Percentiles rank a stretch among this genome's conserved stretches.
These are phyloP conservation scores for Talaromyces albobiverticillius DNA, from an alignment of 2,329 filamentous ascomycete species.

Conservation along the genomic window DNA sequence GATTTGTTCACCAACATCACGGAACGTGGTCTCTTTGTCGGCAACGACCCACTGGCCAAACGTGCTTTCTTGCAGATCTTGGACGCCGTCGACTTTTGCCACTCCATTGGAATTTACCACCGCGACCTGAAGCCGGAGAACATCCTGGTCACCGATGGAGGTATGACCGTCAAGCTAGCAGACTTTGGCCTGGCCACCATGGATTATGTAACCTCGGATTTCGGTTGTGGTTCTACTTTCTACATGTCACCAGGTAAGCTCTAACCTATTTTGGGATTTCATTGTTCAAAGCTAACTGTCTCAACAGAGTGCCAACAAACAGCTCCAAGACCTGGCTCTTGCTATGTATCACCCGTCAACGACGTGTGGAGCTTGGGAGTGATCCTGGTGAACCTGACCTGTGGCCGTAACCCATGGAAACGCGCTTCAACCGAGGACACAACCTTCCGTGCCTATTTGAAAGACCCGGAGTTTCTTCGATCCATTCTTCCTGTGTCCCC, in stretches of 20 bases:
- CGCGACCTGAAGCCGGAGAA: constrained; percentile 98
- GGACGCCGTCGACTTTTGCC: constrained; percentile 95
- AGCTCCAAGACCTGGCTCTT: constrained; percentile 65
- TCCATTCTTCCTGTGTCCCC: constrained; percentile 88
- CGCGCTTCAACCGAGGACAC: constrained; percentile 89
- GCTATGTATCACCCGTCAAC: constrained; percentile 89
- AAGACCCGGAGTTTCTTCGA: constrained; percentile 82
- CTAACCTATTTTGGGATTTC: constrained; percentile 3
- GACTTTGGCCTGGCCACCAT: constrained; percentile 95
- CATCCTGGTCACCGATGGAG: constrained; percentile 84
- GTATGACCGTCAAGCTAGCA: constrained; percentile 88
- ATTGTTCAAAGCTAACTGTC: background rate
- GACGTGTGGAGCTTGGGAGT: constrained; percentile 98
- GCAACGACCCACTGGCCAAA: constrained; percentile 84
- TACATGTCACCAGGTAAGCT: constrained; percentile 98
- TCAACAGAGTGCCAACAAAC: constrained; percentile 81
- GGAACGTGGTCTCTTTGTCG: constrained; percentile 86
- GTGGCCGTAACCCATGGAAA: constrained; percentile 98
- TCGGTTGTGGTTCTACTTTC: constrained; percentile 96
- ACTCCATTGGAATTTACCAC: constrained; percentile 91
- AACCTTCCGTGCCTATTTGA: constrained; percentile 87
- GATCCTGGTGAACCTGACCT: constrained; percentile 94
- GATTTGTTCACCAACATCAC: constrained; percentile 98
- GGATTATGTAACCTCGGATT: constrained; percentile 81
- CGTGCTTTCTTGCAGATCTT: constrained; percentile 90